Conservation (phyloP, 352 stramenopile genomes). For the Pythium rhizo-oryzae region DNA sequence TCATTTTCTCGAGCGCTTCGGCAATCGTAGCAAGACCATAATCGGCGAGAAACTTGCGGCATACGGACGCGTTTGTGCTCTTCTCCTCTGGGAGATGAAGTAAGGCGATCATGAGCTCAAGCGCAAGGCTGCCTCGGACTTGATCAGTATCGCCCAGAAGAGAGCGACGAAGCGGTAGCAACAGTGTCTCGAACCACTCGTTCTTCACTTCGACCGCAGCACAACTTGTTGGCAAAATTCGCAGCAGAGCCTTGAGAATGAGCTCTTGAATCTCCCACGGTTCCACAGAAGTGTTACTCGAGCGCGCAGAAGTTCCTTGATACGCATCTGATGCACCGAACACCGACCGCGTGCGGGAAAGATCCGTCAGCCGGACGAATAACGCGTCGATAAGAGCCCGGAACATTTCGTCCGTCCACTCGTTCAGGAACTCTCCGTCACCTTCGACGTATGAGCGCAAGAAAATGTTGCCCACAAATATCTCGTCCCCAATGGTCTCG, state of each 20-base stretch:
- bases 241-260: constrained; percentile 71
- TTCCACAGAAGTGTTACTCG: constrained; percentile 33
- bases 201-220: constrained; percentile 54
- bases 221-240: constrained; percentile 61
- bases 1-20: constrained; percentile 72
- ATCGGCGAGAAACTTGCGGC: constrained; percentile 57
- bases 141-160: constrained; percentile 78
- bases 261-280: constrained; percentile 81
- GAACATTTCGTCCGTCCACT: constrained; percentile 80
- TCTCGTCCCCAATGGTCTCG: constrained; percentile 51
- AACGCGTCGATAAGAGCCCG: constrained; percentile 62
- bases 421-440: constrained; percentile 74
- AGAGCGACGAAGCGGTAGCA: constrained; percentile 61
- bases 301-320: constrained; percentile 20
- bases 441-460: constrained; percentile 80
- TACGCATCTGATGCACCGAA: constrained; percentile 33
- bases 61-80: constrained; percentile 61
- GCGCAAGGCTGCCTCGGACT: constrained; percentile 66
- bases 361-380: constrained; percentile 51
- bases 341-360: constrained; percentile 56
- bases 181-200: constrained; percentile 59
- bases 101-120: constrained; percentile 71
- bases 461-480: constrained; percentile 85
- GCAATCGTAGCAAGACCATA: constrained; percentile 52
- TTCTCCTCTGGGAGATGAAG: constrained; percentile 48